Conservation (phyloP, 2,329 filamentous ascomycete genomes). For the Fusarium decemcellulare region DNA sequence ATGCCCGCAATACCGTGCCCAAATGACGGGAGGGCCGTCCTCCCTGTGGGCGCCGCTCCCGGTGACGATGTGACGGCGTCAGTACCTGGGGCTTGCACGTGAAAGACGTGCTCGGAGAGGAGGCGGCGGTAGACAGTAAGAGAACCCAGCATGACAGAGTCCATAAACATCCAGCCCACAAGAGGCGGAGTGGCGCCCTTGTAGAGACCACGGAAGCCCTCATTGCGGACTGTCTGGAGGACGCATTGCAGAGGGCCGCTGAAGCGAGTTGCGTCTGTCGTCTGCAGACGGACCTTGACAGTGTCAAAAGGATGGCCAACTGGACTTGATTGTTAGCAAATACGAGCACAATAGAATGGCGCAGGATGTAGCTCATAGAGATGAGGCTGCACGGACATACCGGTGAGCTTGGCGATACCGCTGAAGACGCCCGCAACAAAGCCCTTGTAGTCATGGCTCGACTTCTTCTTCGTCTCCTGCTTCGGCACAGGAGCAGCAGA, state of each 20-base stretch:
- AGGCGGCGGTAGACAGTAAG: slow-evolving; percentile 91
- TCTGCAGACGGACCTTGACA: slow-evolving; percentile 96
- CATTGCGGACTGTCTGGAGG: slow-evolving; percentile 85
- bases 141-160: slow-evolving; percentile 90
- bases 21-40: slow-evolving; percentile 74
- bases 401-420: slow-evolving; percentile 89
- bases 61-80: slow-evolving; percentile 30
- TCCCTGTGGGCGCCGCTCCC: slow-evolving; percentile 15
- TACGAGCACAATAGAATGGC: background rate
- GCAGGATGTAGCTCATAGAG: background rate
- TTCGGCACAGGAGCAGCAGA: background rate
- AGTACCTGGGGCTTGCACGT: slow-evolving; percentile 52
- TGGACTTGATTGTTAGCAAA: slow-evolving; percentile 42
- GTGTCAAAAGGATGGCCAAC: slow-evolving; percentile 90
- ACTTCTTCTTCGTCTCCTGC: slow-evolving; percentile 16
- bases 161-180: slow-evolving; percentile 99
- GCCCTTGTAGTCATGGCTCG: slow-evolving; percentile 81
- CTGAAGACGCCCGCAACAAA: slow-evolving; percentile 98
- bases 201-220: slow-evolving; percentile 89
- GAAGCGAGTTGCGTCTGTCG: slow-evolving; percentile 83
- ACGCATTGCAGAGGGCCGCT: slow-evolving; percentile 89
- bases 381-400: slow-evolving; percentile 61
- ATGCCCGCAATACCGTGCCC: slow-evolving; percentile 92
- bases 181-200: slow-evolving; percentile 94
- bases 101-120: slow-evolving; percentile 85